phyloP scores from a whole-genome alignment of 768 basidiomycete species.

The Scleroderma bovista region DNA sequence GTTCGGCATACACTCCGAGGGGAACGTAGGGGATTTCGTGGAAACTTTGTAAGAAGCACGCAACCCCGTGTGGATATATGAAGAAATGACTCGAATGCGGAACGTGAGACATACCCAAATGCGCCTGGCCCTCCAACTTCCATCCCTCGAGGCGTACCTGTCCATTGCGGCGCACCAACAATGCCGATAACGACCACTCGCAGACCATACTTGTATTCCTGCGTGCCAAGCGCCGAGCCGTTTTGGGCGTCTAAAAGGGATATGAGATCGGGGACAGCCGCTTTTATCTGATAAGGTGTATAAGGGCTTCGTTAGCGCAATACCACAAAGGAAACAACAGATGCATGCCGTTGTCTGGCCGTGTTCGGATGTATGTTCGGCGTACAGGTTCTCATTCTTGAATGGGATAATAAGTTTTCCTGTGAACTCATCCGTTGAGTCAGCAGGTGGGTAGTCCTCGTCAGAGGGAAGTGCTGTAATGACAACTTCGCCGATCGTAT shows the following conservation, averaged over 20 bases:
- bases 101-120: conserved; percentile 38
- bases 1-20: conserved; percentile 37
- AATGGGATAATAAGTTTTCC: conserved; percentile 47
- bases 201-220: conserved; percentile 55
- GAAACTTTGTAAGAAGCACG: conserved; percentile 12
- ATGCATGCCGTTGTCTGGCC: conserved; percentile 16
- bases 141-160: conserved; percentile 43
- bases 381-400: conserved; percentile 58
- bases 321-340: background rate
- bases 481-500: conserved; percentile 34
- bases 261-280: conserved; percentile 62
- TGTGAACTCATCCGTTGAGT: conserved; percentile 16
- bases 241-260: conserved; percentile 57
- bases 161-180: conserved; percentile 51
- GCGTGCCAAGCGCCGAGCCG: conserved; percentile 58
- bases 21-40: conserved; percentile 31
- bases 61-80: no score
- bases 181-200: conserved; percentile 49
- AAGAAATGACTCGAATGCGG: no score
- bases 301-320: conserved; percentile 1
- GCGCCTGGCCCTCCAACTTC: conserved; percentile 47
- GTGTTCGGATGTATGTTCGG: conserved; percentile 33
- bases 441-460: conserved; percentile 22
- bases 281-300: conserved; percentile 35
- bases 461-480: conserved; percentile 24